Conservation (phyloP, 2,329 filamentous ascomycete genomes). For the Graphilbum fragrans region DNA sequence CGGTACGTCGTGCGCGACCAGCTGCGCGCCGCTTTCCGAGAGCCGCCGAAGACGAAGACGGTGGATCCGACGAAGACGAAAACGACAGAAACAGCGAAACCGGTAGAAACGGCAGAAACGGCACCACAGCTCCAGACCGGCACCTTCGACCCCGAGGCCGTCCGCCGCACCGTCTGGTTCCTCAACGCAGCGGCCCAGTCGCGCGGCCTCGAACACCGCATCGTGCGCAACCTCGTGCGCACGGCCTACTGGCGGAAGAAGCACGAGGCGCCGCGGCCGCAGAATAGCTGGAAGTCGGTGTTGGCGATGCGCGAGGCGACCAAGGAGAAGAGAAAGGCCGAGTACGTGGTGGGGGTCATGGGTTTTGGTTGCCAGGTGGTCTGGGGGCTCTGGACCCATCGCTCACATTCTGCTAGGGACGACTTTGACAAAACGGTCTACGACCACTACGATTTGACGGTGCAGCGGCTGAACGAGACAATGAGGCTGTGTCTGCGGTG, state of each 20-base stretch:
- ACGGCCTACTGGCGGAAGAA: slow-evolving; percentile 28
- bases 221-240: slow-evolving; percentile 56
- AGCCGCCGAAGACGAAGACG: neutral
- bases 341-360: neutral
- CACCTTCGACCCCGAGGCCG: slow-evolving; percentile 34
- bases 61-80: neutral
- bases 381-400: too few species aligned
- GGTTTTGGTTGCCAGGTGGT: neutral
- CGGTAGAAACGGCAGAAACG: too few species aligned
- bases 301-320: slow-evolving; percentile 2
- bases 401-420: neutral
- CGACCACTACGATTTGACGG: slow-evolving; percentile 54
- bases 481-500: slow-evolving; percentile 54
- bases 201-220: slow-evolving; percentile 57
- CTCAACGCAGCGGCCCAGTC: slow-evolving; percentile 50
- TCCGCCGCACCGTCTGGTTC: slow-evolving; percentile 59
- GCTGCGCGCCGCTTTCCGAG: slow-evolving; percentile 46
- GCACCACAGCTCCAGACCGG: neutral
- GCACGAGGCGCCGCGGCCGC: slow-evolving; percentile 1
- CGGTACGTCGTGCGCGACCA: slow-evolving; percentile 50
- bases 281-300: slow-evolving; percentile 14
- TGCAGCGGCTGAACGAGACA: slow-evolving; percentile 62
- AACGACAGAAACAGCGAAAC: too few species aligned
- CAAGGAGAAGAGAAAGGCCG: slow-evolving; percentile 4
- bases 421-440: slow-evolving; percentile 25